These are phyloP conservation scores for Nematocida ausubeli DNA, from an alignment of 371 early-diverging fungal species.

Conservation along the genomic window DNA sequence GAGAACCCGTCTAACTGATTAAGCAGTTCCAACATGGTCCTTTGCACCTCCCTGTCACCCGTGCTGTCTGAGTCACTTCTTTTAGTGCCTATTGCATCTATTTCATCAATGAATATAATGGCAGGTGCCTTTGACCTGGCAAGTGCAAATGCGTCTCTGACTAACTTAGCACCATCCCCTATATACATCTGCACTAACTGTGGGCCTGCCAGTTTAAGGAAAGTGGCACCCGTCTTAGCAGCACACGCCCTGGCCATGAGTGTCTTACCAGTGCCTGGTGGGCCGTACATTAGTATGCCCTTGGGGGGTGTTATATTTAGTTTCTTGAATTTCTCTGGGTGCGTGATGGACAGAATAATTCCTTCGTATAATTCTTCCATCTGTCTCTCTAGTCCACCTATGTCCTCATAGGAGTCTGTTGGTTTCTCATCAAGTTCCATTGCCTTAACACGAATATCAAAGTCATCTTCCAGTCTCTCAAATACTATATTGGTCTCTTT, in stretches of 20 bases:
- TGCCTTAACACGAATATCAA: slow-evolving; percentile 95
- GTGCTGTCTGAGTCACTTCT: slow-evolving; percentile 95
- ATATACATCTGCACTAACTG: slow-evolving; percentile 97
- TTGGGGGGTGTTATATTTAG: slow-evolving; percentile 95
- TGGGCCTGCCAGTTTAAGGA: slow-evolving; percentile 86
- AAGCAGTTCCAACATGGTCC: slow-evolving; percentile 96
- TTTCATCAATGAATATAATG: slow-evolving; percentile 99
- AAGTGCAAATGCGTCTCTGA: slow-evolving; percentile 97
- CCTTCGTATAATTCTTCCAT: slow-evolving; percentile 94
- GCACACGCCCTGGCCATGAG: slow-evolving; percentile 91
- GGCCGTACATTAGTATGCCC: slow-evolving; percentile 95
- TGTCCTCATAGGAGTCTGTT: slow-evolving; percentile 93
- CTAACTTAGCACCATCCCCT: slow-evolving; percentile 88
- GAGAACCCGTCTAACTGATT: slow-evolving; percentile 67
- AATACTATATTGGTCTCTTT: slow-evolving; percentile 96
- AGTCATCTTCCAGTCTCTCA: slow-evolving; percentile 94
- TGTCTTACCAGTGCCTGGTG: slow-evolving; percentile 84
- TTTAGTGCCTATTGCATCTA: slow-evolving; percentile 98
- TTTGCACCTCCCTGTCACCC: slow-evolving; percentile 97
- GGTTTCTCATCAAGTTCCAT: slow-evolving; percentile 99
- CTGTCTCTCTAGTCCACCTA: slow-evolving; percentile 96
- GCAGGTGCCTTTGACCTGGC: slow-evolving; percentile 96
- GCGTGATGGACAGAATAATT: slow-evolving; percentile 92
- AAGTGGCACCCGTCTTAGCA: slow-evolving; percentile 85
- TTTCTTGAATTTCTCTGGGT: slow-evolving; percentile 92